Evolutionary conservation across 2,329 filamentous ascomycete species (phyloP), one percentile per base, ranked within the genome.

Genomic region (Sarocladium brachiariae): DNA sequence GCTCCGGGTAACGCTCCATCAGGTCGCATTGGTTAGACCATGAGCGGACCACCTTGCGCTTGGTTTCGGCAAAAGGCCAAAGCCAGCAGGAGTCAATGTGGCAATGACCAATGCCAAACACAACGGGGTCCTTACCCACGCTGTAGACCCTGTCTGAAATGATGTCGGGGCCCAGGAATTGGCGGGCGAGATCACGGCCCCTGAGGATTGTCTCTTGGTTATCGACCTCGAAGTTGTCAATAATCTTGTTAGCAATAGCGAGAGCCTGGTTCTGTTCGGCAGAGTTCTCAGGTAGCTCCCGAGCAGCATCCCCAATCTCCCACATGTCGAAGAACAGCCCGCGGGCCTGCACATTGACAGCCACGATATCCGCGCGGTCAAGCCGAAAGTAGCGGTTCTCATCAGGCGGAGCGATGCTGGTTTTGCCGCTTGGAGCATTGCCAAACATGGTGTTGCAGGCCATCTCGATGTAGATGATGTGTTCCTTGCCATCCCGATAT

Each of bases 371-470:
- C 13, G 91, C 92, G 56, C 83, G 84, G 55, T 73, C 70, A 50
- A 99, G 77, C 52, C 76, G 77, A 65, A 86, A 99, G 64, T 86
- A 87, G 59, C 78, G 86, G 72, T 96, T 82, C n/a, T 88, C 87
- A 53, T 86, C 76, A 0, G 93, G 93, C 13, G 93, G 90, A 64
- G 95, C 88, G 58, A 96, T 97, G 27, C 77, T 82, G 39, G 57
- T 58, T 65, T 95, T 89, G 23, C 89, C 89, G 18, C 86, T 86
- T 0, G 86, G 78, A 0, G 90, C 86, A 65, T 96, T 96, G 59
- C 93, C 93, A 70, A 97, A 97, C 91, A 97, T 97, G 67, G 86
- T 84, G 66, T 99, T 99, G 71, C 93, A 97, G 18, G 93, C 93
- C 88, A 97, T 96, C 71, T 99, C 93, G 56, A 99, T 85, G 67